Evolutionary conservation across 768 basidiomycete species (phyloP).

Genomic region (Multifurca ochricompacta): DNA sequence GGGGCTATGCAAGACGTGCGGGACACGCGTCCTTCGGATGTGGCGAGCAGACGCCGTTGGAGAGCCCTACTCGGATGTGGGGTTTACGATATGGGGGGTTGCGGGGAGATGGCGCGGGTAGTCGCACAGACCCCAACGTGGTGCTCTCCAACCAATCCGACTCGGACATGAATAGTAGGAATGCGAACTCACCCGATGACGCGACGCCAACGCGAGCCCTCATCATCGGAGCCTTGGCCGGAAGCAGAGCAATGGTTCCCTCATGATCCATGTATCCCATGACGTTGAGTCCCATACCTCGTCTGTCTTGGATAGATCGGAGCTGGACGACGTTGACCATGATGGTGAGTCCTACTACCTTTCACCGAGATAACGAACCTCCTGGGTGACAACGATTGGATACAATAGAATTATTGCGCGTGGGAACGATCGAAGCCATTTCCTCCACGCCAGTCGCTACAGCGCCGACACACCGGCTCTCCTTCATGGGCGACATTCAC

Average conservation of each 20-base stretch:
- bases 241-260: constrained; percentile 20
- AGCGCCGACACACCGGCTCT: constrained; percentile 29
- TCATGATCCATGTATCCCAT: constrained; percentile 29
- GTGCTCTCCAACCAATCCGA: constrained; percentile 21
- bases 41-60: constrained; percentile 19
- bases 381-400: too few relatives aligned
- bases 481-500: constrained; percentile 19
- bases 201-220: constrained; percentile 27
- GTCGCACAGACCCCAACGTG: constrained; percentile 17
- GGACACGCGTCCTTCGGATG: constrained; percentile 21
- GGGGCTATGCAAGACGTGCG: constrained; percentile 25
- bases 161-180: constrained; percentile 24
- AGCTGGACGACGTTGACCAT: constrained; percentile 29
- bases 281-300: constrained; percentile 32
- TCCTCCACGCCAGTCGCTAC: constrained; percentile 43
- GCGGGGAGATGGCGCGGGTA: constrained; percentile 14
- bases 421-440: constrained; percentile 45
- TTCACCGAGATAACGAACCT: not conserved
- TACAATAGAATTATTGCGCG: constrained; percentile 38
- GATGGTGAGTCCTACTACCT: constrained; percentile 33
- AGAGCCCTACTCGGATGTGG: constrained; percentile 19
- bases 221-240: constrained; percentile 21
- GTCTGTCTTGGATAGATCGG: constrained; percentile 27
- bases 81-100: constrained; percentile 22
- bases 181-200: constrained; percentile 14